Base-by-base conservation (phyloP, 192 early-diverging fungal species). In the Coemansia sp. region DNA sequence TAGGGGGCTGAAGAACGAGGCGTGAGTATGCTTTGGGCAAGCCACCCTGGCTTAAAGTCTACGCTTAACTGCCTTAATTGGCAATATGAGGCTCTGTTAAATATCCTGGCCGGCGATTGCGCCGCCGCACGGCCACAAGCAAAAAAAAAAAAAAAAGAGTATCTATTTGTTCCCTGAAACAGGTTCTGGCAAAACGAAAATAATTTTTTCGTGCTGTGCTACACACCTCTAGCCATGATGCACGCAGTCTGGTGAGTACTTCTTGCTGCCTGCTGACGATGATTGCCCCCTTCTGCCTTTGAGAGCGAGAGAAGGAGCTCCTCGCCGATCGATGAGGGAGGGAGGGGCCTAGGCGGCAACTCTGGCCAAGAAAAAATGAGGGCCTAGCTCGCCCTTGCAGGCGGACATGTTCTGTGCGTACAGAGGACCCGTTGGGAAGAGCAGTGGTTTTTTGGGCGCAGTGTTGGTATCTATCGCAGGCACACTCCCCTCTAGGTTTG, bases 21-120 rank as follows among this genome's bases (percentile, higher is more conserved):
- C 49, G 49, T 50, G 49, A 50, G 49, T 50, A 50, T 50, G 49
- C 49, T 50, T 50, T 50, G n/a, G 49, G n/a, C 49, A 50, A 50
- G 49, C 49, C 49, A 7, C 47, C 8, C 49, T 50, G 2, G 49
- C 49, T 50, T 50, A n/a, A 20, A 34, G 58, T 13, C 58, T 61
- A 61, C 11, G 33, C 34, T 15, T 61, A 61, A 36, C 58, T 38
- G 58, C 58, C 58, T 38, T 38, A 61, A 38, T 61, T 34, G 33
- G 58, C 58, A 34, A 38, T 20, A 36, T 61, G 58, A 20, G 33
- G 34, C 29, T 36, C 33, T 61, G 29, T 13, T 38, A 61, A 61
- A 61, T 61, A 61, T 61, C 58, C 58, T 61, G 16, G 11, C 31
- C 34, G 34, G 58, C 58, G 58, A 33, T 36, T 36, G 33, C 58